Conservation (phyloP, 495 filamentous ascomycete genomes). For the Penicillium alfredii region DNA sequence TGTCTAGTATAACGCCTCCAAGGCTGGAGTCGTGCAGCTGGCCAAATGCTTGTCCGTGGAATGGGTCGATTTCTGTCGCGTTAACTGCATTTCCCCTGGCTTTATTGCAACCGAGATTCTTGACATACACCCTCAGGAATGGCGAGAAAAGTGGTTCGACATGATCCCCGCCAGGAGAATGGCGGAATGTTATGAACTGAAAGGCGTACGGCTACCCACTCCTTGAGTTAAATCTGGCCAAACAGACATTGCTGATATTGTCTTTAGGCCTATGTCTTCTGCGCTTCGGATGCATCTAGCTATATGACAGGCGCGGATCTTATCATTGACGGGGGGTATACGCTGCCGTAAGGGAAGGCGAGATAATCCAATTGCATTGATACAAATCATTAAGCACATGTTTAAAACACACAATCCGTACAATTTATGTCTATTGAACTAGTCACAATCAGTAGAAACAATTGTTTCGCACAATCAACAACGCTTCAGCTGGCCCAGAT, state of each 20-base stretch:
- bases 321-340: slow-evolving; percentile 32
- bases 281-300: slow-evolving; percentile 30
- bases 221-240: neutral
- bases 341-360: slow-evolving; percentile 17
- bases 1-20: slow-evolving; percentile 39
- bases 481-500: too few relatives aligned
- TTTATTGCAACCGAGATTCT: slow-evolving; percentile 39
- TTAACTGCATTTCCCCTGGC: slow-evolving; percentile 42
- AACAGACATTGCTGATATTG: neutral
- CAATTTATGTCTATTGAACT: slow-evolving; percentile 16
- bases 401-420: slow-evolving; percentile 1
- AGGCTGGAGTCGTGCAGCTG: slow-evolving; percentile 33
- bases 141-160: slow-evolving; percentile 20
- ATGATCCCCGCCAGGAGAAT: slow-evolving; percentile 30
- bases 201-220: slow-evolving; percentile 32
- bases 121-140: slow-evolving; percentile 16
- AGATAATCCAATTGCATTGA: too few relatives aligned
- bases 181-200: slow-evolving; percentile 26
- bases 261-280: slow-evolving; percentile 27
- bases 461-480: too few relatives aligned
- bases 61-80: slow-evolving; percentile 35
- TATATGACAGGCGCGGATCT: slow-evolving; percentile 35
- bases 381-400: neutral
- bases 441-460: too few relatives aligned
- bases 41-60: slow-evolving; percentile 34